Percentiles rank a stretch among this genome's conserved stretches.
Evolutionary conservation across 2,329 filamentous ascomycete genomes (phyloP).

Genomic region (Rutstroemia sp.): DNA sequence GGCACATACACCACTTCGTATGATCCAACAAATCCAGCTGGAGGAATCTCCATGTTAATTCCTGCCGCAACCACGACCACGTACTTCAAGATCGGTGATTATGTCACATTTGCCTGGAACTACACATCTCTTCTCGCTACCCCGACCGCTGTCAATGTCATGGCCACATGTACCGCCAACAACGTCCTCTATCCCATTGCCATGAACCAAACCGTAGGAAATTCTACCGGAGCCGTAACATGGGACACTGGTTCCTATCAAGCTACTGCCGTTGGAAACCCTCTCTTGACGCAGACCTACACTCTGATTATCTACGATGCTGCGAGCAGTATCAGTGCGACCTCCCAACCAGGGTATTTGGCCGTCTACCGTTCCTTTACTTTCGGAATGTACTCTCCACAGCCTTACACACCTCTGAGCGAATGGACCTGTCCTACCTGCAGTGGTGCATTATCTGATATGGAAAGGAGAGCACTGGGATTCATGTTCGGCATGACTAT

Average conservation of each 20-base stretch:
- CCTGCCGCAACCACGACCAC: conserved; percentile 40
- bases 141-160: conserved; percentile 53
- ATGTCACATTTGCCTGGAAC: conserved; percentile 56
- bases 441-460: conserved; percentile 41
- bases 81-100: conserved; percentile 53
- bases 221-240: conserved; percentile 41
- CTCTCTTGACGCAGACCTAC: conserved; percentile 48
- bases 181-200: conserved; percentile 53
- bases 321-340: conserved; percentile 41
- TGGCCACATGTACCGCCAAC: conserved; percentile 47
- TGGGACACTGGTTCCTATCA: conserved; percentile 52
- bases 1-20: conserved; percentile 29
- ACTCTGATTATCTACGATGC: conserved; percentile 56
- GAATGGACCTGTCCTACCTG: conserved; percentile 53
- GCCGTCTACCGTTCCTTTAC: conserved; percentile 39
- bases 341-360: conserved; percentile 49
- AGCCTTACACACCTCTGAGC: conserved; percentile 42
- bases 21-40: conserved; percentile 39
- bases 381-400: conserved; percentile 51
- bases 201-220: conserved; percentile 52
- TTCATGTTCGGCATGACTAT: conserved; percentile 47
- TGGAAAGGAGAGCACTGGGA: conserved; percentile 41
- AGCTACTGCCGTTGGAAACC: conserved; percentile 33
- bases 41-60: conserved; percentile 45
- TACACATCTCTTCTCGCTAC: conserved; percentile 53